Evolutionary conservation across 2,329 filamentous ascomycete species (phyloP).

Genomic region (Aaosphaeria pasadenensis): DNA sequence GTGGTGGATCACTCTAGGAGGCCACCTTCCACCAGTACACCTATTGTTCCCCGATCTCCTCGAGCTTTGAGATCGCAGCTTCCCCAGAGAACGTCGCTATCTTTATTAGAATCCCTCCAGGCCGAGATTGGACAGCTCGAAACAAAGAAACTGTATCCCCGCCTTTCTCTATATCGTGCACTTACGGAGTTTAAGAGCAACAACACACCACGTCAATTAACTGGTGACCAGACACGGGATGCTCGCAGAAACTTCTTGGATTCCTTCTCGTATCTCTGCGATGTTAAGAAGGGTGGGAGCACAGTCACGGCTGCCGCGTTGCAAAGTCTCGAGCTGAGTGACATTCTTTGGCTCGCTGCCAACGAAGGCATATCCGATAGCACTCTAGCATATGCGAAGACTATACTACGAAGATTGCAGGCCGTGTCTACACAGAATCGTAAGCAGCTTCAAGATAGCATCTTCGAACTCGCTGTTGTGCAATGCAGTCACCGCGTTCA

Average conservation of each 20-base stretch:
- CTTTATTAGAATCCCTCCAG: too few relatives aligned
- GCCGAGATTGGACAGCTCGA: neutral
- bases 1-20: too few relatives aligned
- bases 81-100: too few relatives aligned
- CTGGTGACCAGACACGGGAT: neutral
- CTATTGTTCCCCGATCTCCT: too few relatives aligned
- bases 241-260: conserved; percentile 5
- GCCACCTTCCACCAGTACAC: too few relatives aligned
- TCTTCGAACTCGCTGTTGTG: neutral
- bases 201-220: neutral
- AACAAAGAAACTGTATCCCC: neutral
- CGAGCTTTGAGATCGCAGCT: too few relatives aligned
- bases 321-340: conserved; percentile 1
- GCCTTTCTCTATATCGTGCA: neutral
- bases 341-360: conserved; percentile 7
- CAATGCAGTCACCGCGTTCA: neutral
- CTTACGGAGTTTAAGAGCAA: neutral
- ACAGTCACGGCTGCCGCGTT: conserved; percentile 8
- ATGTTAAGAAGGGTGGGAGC: conserved; percentile 3
- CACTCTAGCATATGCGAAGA: neutral
- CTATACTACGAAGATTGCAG: neutral
- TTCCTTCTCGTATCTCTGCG: conserved; percentile 9
- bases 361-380: conserved; percentile 3
- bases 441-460: neutral
- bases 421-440: neutral